A percentile compares a stretch with the other conserved stretches of the same genome.
These are phyloP conservation scores for Trichoderma reesei DNA, from an alignment of 495 filamentous ascomycete species.

Conservation along the genomic window DNA sequence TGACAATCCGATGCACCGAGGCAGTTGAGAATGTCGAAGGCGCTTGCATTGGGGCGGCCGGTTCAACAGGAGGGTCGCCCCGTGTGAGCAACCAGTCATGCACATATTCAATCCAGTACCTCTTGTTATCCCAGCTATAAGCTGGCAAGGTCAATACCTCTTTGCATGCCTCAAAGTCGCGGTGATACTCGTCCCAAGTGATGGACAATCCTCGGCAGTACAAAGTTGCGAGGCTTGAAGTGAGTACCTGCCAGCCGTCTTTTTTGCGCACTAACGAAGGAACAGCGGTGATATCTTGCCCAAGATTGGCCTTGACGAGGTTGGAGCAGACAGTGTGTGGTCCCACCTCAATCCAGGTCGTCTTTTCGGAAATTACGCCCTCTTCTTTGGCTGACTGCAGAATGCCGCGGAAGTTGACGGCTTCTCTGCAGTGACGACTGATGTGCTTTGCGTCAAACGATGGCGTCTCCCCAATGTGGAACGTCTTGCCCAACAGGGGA, in stretches of 20 bases:
- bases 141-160: slow-evolving; percentile 58
- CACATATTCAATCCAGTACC: slow-evolving; percentile 54
- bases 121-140: slow-evolving; percentile 72
- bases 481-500: slow-evolving; percentile 51
- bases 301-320: slow-evolving; percentile 54
- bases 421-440: slow-evolving; percentile 53
- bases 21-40: background rate
- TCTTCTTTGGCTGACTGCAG: slow-evolving; percentile 45
- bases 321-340: slow-evolving; percentile 60
- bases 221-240: slow-evolving; percentile 47
- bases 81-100: background rate
- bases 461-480: slow-evolving; percentile 38
- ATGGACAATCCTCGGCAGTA: slow-evolving; percentile 57
- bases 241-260: slow-evolving; percentile 57
- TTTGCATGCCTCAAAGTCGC: slow-evolving; percentile 52
- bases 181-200: slow-evolving; percentile 69
- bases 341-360: slow-evolving; percentile 57
- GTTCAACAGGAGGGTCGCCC: background rate
- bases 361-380: slow-evolving; percentile 42
- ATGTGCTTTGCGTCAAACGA: slow-evolving; percentile 54
- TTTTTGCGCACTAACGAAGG: slow-evolving; percentile 43
- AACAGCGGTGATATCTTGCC: slow-evolving; percentile 38
- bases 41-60: background rate
- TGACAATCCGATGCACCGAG: background rate
- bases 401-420: slow-evolving; percentile 64